A percentile compares a stretch with the other conserved stretches of the same genome.
Conservation (phyloP, 2,329 filamentous ascomycete species). For the Colletotrichum sp. region DNA sequence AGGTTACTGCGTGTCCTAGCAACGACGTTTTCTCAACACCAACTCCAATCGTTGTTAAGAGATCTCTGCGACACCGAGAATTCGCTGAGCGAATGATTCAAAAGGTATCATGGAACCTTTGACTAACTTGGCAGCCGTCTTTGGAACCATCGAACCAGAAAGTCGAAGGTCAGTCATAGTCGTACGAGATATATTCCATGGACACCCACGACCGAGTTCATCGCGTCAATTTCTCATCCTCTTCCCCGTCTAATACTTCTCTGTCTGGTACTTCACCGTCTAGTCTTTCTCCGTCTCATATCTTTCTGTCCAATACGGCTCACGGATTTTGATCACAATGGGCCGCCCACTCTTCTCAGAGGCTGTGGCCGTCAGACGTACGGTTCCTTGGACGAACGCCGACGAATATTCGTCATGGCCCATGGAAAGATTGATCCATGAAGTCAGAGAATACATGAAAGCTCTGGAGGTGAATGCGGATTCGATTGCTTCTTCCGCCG, state of each 20-base stretch:
- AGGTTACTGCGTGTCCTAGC: not conserved
- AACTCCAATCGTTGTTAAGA: not conserved
- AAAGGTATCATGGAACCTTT: not conserved
- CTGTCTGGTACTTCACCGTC: not conserved
- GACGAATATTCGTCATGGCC: not conserved
- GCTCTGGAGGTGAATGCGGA: not conserved
- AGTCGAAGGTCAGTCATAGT: accelerated
- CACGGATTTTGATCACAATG: not conserved
- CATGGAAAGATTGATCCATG: accelerated
- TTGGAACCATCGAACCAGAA: not conserved
- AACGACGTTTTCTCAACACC: not conserved
- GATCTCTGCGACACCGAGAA: not conserved
- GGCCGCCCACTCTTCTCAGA: not conserved
- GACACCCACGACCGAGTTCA: not conserved
- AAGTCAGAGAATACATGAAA: accelerated
- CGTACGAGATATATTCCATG: not conserved
- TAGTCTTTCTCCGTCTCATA: too few relatives aligned
- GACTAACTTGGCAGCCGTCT: not conserved
- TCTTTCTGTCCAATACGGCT: not conserved
- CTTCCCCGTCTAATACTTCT: not conserved
- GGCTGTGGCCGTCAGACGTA: not conserved
- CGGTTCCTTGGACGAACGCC: not conserved
- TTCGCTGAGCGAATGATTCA: not conserved
- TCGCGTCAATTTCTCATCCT: not conserved
- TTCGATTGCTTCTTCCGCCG: not conserved